These are phyloP conservation scores for Pythium monospermum DNA, from an alignment of 352 stramenopile genomes.

Conservation along the genomic window DNA sequence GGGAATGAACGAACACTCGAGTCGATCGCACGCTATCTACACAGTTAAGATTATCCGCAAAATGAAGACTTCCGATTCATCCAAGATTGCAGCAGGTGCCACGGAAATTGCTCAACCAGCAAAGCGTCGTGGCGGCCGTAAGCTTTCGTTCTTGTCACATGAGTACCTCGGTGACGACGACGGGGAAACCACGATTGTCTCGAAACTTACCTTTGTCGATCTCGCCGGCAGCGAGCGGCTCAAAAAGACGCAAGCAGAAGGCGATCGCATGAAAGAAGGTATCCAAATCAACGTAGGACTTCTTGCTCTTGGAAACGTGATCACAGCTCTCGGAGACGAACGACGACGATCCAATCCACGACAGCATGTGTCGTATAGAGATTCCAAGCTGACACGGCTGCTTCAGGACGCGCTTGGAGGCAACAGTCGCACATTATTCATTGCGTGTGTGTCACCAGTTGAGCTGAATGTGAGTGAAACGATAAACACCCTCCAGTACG, in stretches of 20 bases:
- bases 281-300: conserved; percentile 88
- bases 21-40: conserved; percentile 83
- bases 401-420: conserved; percentile 82
- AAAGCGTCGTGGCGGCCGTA: conserved; percentile 7
- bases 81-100: too few species aligned
- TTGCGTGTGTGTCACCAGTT: conserved; percentile 81
- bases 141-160: conserved; percentile 4
- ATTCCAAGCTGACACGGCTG: conserved; percentile 75
- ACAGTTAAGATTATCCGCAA: conserved; percentile 79
- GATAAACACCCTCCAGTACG: conserved; percentile 83
- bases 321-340: conserved; percentile 82
- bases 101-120: neutral
- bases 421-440: conserved; percentile 87
- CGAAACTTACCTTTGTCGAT: conserved; percentile 87
- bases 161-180: conserved; percentile 15
- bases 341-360: conserved; percentile 36
- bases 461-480: conserved; percentile 66
- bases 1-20: conserved; percentile 86
- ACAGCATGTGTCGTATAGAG: conserved; percentile 74
- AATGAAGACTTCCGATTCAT: conserved; percentile 7
- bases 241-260: conserved; percentile 81
- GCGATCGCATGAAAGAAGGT: conserved; percentile 84
- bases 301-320: conserved; percentile 82
- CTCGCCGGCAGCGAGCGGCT: conserved; percentile 81
- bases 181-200: conserved; percentile 45